Conservation (phyloP, 208 protist genomes). For the Strigomonas galati region DNA sequence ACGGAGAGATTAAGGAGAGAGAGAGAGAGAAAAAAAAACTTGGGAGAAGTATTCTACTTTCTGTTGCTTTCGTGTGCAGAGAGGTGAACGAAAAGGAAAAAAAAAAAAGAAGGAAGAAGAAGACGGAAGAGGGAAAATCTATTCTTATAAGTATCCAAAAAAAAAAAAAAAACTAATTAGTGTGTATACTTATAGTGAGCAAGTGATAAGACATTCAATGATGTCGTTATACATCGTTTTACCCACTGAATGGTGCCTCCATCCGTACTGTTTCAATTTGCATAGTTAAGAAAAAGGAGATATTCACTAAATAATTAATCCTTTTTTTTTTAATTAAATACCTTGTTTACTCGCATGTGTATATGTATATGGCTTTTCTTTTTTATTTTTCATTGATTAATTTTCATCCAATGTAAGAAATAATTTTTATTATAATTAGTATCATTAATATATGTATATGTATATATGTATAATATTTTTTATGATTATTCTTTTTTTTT, state of each 20-base stretch:
- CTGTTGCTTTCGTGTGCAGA: slow-evolving; percentile 3
- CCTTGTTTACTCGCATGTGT: background rate
- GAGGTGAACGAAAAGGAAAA: background rate
- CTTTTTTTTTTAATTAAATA: background rate
- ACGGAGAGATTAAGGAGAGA: background rate
- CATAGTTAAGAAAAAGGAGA: too few relatives aligned
- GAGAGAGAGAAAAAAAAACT: slow-evolving; percentile 7
- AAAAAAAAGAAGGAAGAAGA: background rate
- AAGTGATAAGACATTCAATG: background rate
- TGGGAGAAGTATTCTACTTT: slow-evolving; percentile 14
- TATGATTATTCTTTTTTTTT: background rate
- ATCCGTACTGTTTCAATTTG: too few relatives aligned
- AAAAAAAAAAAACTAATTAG: slow-evolving; percentile 5
- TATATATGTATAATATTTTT: slow-evolving; percentile 2
- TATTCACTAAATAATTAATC: background rate
- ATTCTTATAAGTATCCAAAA: slow-evolving; percentile 1
- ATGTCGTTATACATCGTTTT: background rate
- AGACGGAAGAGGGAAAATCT: slow-evolving; percentile 3
- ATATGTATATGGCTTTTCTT: background rate
- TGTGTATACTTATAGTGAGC: background rate
- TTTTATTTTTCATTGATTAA: slow-evolving; percentile 6
- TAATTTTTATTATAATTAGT: background rate
- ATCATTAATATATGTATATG: background rate
- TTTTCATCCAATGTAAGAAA: too few relatives aligned
- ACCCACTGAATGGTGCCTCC: too few relatives aligned